These are phyloP conservation scores for Aspergillus saccharolyticus DNA, from an alignment of 495 filamentous ascomycete genomes.

Conservation along the genomic window DNA sequence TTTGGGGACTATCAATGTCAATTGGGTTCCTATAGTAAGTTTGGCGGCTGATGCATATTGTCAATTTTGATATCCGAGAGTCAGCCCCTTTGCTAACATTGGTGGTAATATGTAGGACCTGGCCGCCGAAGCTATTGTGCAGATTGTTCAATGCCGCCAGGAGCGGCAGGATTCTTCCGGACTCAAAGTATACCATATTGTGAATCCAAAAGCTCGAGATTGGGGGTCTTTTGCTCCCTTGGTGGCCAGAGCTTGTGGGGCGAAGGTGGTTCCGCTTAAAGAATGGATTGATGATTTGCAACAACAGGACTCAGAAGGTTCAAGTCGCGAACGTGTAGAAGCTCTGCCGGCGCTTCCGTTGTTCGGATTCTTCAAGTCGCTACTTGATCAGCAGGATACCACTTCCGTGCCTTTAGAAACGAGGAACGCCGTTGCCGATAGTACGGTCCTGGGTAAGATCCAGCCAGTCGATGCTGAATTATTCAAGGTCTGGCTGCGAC, in stretches of 20 bases:
- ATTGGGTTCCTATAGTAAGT: slow-evolving; percentile 27
- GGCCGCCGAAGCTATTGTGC: neutral
- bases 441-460: neutral
- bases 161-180: neutral
- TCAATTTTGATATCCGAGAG: neutral
- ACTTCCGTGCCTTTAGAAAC: neutral
- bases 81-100: neutral
- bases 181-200: neutral
- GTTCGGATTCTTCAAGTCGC: neutral
- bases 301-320: neutral
- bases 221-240: neutral
- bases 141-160: neutral
- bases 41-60: too few species aligned
- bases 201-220: neutral
- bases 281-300: neutral
- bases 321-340: neutral
- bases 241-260: neutral
- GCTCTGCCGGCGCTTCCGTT: neutral
- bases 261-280: neutral
- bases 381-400: neutral
- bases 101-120: neutral
- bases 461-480: neutral
- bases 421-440: neutral
- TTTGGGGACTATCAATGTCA: slow-evolving; percentile 19
- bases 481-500: neutral